Conservation (phyloP, 163 green algal genomes). For the Scenedesmus sp. region DNA sequence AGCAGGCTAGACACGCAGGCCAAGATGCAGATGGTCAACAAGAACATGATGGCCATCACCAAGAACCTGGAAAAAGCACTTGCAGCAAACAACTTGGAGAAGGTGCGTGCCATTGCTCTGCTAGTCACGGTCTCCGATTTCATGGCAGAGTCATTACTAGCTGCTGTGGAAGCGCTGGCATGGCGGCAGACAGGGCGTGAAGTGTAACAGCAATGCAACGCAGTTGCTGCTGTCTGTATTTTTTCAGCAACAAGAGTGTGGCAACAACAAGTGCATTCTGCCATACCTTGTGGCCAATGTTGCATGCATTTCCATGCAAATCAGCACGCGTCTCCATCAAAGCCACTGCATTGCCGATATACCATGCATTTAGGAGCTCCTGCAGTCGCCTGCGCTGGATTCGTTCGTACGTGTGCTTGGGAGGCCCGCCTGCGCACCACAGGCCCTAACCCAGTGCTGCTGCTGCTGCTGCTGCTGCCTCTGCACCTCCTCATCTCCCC, state of each 20-base stretch:
- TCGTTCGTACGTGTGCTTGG: too few species aligned
- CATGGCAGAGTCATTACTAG: too few species aligned
- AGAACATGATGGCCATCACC: constrained; percentile 95
- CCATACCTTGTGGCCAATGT: too few species aligned
- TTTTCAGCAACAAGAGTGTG: too few species aligned
- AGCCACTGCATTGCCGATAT: background rate
- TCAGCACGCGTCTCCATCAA: too few species aligned
- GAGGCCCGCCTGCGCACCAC: background rate
- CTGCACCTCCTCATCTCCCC: background rate
- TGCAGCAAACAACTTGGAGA: constrained; percentile 94
- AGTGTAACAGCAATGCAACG: background rate
- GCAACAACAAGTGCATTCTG: too few species aligned
- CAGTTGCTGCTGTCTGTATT: background rate
- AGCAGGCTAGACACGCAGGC: constrained; percentile 92
- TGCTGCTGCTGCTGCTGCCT: background rate
- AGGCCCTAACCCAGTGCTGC: background rate
- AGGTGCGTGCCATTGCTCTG: constrained; percentile 39
- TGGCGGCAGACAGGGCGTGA: background rate
- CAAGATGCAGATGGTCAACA: constrained; percentile 90
- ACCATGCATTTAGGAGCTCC: background rate
- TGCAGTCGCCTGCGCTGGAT: background rate
- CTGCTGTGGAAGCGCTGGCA: background rate
- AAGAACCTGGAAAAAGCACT: constrained; percentile 92
- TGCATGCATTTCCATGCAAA: too few species aligned
- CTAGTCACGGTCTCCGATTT: too few species aligned